phyloP scores from a whole-genome alignment of 352 stramenopile genomes.

The Phytophthora constricta region DNA sequence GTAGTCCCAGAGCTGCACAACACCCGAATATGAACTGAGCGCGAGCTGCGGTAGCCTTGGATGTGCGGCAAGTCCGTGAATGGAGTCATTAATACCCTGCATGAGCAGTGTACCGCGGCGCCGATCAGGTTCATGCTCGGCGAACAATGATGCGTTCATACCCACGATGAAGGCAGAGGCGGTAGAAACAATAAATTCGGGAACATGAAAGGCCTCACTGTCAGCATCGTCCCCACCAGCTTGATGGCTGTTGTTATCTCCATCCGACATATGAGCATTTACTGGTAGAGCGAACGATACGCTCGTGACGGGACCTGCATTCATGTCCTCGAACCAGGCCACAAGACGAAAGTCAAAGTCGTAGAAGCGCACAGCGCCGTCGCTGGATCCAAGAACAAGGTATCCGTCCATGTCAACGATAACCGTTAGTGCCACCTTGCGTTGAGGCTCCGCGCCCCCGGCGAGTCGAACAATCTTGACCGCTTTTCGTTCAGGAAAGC shows the following conservation, averaged over 20 bases:
- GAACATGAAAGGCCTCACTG: slow-evolving; percentile 69
- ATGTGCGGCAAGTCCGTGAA: slow-evolving; percentile 81
- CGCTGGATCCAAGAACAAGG: slow-evolving; percentile 88
- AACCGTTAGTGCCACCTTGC: slow-evolving; percentile 60
- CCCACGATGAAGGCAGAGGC: slow-evolving; percentile 88
- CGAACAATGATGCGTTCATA: slow-evolving; percentile 80
- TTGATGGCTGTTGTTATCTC: slow-evolving; percentile 23
- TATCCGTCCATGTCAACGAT: slow-evolving; percentile 89
- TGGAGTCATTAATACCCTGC: slow-evolving; percentile 91
- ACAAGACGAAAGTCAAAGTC: slow-evolving; percentile 94
- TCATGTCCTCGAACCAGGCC: slow-evolving; percentile 95
- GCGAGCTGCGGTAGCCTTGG: slow-evolving; percentile 77
- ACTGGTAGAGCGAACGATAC: slow-evolving; percentile 79
- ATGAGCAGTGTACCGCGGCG: slow-evolving; percentile 90
- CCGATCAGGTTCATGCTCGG: slow-evolving; percentile 85
- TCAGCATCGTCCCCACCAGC: slow-evolving; percentile 28
- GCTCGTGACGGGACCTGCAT: slow-evolving; percentile 86
- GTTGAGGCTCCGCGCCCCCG: slow-evolving; percentile 52
- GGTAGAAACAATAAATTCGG: slow-evolving; percentile 93
- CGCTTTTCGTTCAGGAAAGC: slow-evolving; percentile 73
- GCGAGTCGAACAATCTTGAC: slow-evolving; percentile 86
- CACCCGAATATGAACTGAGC: slow-evolving; percentile 81
- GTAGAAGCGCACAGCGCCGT: slow-evolving; percentile 93
- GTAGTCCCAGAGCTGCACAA: slow-evolving; percentile 93
- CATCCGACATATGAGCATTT: slow-evolving; percentile 31